Evolutionary conservation across 805 yeast species (phyloP), one percentile per base, ranked within the genome.

Genomic region (Zygosaccharomyces rouxii): DNA sequence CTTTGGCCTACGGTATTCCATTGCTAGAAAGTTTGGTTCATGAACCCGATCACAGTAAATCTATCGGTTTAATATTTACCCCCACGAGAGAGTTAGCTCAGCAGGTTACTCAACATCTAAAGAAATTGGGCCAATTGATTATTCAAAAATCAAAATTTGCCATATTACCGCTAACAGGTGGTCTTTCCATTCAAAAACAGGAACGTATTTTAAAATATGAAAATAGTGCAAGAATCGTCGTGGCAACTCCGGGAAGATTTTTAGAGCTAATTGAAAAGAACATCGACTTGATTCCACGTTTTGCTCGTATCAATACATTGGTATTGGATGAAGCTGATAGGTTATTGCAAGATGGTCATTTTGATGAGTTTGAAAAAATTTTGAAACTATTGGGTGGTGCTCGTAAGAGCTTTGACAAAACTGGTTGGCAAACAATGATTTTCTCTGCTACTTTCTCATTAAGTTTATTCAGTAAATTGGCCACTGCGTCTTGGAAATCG

Each of bases 81-180:
- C 99, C 99, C 28, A 94, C 99, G 0, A 79, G 99, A 74, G 99
- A 94, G 66, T 76, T 94, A 59, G 98, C 96, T 0, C 92, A 86
- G 55, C 99, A 94, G 70, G 97, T 94, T 43, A 81, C 83, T 35
- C 80, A 84, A 51, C 98, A 94, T 70, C 65, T 94, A 54, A 77
- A 79, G 55, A 67, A 66, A 26, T 57, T 85, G 9, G 73, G 60
- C 7, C 57, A 57, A 26, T 42, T 54, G 48, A 35, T 66, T 51
- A 30, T 68, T 83, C 47, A 76, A 71, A 53, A 77, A 57, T 56
- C 76, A 78, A 55, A 84, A 80, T 14, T 72, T 76, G 48, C 89
- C 0, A 78, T 92, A 43, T 76, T 89, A 9, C 77, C 90, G 38
- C 71, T 94, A 35, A 94, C 99, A 5, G 99, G 99, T 52, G 99